Percentiles rank a stretch among this genome's conserved stretches.
Conservation (phyloP, 2,329 filamentous ascomycete species). For the Pseudogymnoascus sp. region DNA sequence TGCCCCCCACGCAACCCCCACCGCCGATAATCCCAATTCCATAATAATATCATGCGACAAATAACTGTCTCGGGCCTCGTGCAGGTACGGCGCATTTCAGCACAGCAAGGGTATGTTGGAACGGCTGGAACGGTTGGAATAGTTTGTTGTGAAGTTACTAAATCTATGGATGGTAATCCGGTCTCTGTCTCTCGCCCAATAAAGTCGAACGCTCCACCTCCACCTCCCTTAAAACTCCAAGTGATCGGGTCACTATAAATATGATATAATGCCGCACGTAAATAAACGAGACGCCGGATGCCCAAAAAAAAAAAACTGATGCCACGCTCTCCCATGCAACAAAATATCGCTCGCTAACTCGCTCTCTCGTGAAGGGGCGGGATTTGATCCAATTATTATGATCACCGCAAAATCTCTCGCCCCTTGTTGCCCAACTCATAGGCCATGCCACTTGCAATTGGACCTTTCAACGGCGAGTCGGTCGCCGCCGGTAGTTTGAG, state of each 20-base stretch:
- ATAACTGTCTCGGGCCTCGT: constrained; percentile 9
- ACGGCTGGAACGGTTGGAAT: not conserved
- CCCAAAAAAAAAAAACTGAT: not conserved
- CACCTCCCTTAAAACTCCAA: not conserved
- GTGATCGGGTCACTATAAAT: constrained; percentile 7
- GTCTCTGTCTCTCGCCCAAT: not conserved
- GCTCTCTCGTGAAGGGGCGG: not conserved
- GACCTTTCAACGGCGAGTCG: not conserved
- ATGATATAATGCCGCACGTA: constrained; percentile 5
- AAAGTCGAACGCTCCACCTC: not conserved
- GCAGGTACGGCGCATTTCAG: constrained; percentile 3
- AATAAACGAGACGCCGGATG: not conserved
- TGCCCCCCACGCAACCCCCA: constrained; percentile 4
- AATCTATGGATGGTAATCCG: constrained; percentile 7
- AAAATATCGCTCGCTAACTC: constrained; percentile 1
- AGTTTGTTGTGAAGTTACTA: not conserved
- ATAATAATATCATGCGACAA: constrained; percentile 7
- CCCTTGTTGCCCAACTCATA: not conserved
- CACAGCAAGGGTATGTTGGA: constrained; percentile 1
- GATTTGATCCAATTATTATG: not conserved
- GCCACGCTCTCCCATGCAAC: not conserved
- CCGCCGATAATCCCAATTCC: constrained; percentile 6
- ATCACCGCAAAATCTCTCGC: not conserved
- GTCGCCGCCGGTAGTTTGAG: not conserved
- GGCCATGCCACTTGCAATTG: not conserved